Conservation (phyloP, 2,329 filamentous ascomycete species). For the Fusarium pseudograminearum region DNA sequence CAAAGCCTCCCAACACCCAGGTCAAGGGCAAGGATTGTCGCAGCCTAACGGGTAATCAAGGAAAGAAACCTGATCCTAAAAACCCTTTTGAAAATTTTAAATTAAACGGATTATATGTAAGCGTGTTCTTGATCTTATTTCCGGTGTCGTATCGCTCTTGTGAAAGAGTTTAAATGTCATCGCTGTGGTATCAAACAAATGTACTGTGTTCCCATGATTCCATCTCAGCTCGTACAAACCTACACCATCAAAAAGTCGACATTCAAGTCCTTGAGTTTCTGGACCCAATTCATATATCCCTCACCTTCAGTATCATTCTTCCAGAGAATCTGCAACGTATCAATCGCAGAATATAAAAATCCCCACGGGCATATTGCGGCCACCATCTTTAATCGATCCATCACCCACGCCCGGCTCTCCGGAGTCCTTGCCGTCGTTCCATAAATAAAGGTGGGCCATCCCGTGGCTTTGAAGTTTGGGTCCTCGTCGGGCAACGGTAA, state of each 20-base stretch:
- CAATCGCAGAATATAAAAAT: conserved; percentile 60
- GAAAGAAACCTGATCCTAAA: neutral
- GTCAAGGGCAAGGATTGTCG: conserved; percentile 13
- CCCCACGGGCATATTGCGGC: conserved; percentile 60
- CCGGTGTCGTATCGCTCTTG: conserved; percentile 10
- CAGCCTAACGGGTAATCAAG: conserved; percentile 5
- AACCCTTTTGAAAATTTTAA: neutral
- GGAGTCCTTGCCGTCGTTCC: conserved; percentile 62
- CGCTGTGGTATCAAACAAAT: conserved; percentile 35
- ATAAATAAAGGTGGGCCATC: conserved; percentile 68
- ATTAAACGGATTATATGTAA: neutral
- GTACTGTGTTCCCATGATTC: conserved; percentile 34
- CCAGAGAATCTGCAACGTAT: conserved; percentile 60
- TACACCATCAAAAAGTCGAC: conserved; percentile 53
- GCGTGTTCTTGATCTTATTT: neutral
- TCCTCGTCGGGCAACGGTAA: conserved; percentile 61
- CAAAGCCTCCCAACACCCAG: conserved; percentile 20
- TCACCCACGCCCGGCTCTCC: conserved; percentile 60
- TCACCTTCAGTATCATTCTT: conserved; percentile 49
- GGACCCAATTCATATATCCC: conserved; percentile 55
- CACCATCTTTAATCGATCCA: conserved; percentile 57
- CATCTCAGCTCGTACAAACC: conserved; percentile 22
- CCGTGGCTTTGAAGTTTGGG: conserved; percentile 66
- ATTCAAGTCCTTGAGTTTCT: conserved; percentile 56
- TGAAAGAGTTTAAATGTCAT: conserved; percentile 8